Evolutionary conservation across 176 grass and related monocot genomes (phyloP).

Genomic region (Metroxylon sagu): DNA sequence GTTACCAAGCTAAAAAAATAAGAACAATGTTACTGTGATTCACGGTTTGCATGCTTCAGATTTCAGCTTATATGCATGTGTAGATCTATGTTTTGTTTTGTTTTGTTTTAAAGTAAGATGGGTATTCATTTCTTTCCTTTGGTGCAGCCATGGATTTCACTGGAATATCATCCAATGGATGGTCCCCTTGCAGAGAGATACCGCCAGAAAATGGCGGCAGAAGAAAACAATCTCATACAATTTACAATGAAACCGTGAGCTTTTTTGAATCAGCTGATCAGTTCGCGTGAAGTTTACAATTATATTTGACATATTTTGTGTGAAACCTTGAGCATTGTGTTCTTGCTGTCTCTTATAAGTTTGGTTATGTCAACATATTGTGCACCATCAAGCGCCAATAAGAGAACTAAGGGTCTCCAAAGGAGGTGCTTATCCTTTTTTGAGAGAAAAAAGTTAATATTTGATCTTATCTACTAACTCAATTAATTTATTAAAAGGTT

Average conservation of each 20-base stretch:
- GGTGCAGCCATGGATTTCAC: slow-evolving; percentile 57
- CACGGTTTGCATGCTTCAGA: no score
- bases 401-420: slow-evolving; percentile 24
- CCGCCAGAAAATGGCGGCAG: slow-evolving; percentile 41
- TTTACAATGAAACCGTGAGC: slow-evolving; percentile 59
- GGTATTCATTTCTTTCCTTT: not conserved
- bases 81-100: no score
- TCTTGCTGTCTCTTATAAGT: slow-evolving; percentile 15
- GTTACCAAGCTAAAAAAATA: no score
- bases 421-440: slow-evolving; percentile 28
- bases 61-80: no score
- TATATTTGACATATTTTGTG: no score
- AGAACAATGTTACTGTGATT: no score
- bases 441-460: no score
- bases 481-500: no score
- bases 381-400: slow-evolving; percentile 35
- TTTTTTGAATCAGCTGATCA: slow-evolving; percentile 6
- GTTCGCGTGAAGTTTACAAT: not conserved
- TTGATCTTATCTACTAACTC: no score
- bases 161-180: slow-evolving; percentile 33
- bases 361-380: slow-evolving; percentile 45
- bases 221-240: slow-evolving; percentile 43
- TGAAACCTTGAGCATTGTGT: not conserved
- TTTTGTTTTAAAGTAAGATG: no score
- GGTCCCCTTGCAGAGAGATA: slow-evolving; percentile 47